Evolutionary conservation across 345 rosid genomes (phyloP), one percentile per base, ranked within the genome.

Genomic region (Eucalyptus grandis): DNA sequence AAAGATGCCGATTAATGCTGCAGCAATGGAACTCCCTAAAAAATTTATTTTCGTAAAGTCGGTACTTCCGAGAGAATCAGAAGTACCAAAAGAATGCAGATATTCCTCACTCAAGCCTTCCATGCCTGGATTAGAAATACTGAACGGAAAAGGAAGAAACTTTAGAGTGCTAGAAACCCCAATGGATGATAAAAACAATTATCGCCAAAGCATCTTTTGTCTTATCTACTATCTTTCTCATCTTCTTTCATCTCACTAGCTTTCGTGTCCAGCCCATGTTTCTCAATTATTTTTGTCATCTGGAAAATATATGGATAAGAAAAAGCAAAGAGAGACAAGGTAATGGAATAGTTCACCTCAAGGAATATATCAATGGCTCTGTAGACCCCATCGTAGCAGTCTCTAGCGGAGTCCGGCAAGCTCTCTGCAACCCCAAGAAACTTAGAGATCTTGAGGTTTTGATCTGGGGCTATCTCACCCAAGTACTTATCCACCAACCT

Each of bases 401-500:
- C 96, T 91, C 97, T 93, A 24, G 96, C 96, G 85, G 94, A 89
- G 90, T 94, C 96, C 27, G 99, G 99, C 89, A 96, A 93, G 91
- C 95, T 94, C 92, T 95, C 96, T 37, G 95, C 96, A 91, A 95
- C 96, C 30, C 93, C 91, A 67, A 96, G 94, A 89, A 96, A 94
- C 92, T 93, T 96, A 10, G 96, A 94, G 53, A 92, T 90, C 91
- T 93, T 93, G 13, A 96, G 93, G 89, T 93, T 96, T 56, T 93
- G 97, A 90, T 97, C 98, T 22, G 98, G 99, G 47, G 97, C 94
- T 87, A 96, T 95, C 90, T 97, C 99, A 82, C 94, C 91, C 87
- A 97, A 81, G 87, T 96, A 97, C 89, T 94, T 91, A 34, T 96
- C 97, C 49, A 94, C 91, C 89, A 96, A 89, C 89, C 92, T 92